Conservation (phyloP, 2,329 filamentous ascomycete genomes). For the Diaporthe citri region DNA sequence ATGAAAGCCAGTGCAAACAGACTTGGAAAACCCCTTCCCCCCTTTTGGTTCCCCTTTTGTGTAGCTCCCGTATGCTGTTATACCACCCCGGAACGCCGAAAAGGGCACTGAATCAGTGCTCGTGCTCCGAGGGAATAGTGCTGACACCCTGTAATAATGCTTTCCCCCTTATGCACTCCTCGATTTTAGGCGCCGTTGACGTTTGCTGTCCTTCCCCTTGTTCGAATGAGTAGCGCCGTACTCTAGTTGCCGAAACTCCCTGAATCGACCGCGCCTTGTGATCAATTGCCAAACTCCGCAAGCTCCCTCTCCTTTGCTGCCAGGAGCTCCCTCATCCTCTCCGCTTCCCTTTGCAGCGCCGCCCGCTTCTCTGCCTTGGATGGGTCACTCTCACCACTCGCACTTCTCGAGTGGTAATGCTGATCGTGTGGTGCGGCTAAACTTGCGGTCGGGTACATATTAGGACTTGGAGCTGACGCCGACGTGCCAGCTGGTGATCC, state of each 20-base stretch:
- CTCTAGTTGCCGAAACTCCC: neutral
- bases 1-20: constrained; percentile 25
- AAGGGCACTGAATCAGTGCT: constrained; percentile 17
- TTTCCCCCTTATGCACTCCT: neutral
- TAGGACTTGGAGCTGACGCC: constrained; percentile 57
- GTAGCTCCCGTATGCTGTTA: constrained; percentile 23
- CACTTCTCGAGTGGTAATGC: constrained; percentile 43
- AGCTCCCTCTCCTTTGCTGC: constrained; percentile 81
- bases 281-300: constrained; percentile 55
- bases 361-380: constrained; percentile 73
- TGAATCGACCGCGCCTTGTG: neutral
- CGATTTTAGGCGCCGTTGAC: constrained; percentile 21
- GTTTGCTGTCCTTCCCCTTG: neutral
- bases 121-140: constrained; percentile 28
- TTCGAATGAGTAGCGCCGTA: constrained; percentile 12
- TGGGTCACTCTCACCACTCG: constrained; percentile 61
- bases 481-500: constrained; percentile 58
- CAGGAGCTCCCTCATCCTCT: constrained; percentile 80
- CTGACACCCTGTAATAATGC: constrained; percentile 27
- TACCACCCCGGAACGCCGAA: constrained; percentile 21
- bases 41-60: constrained; percentile 3
- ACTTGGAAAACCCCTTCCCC: constrained; percentile 1
- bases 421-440: constrained; percentile 44
- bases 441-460: constrained; percentile 52
- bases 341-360: constrained; percentile 78